Base-by-base conservation (phyloP, 768 basidiomycete species). In the Amanita pseudoporphyria region DNA sequence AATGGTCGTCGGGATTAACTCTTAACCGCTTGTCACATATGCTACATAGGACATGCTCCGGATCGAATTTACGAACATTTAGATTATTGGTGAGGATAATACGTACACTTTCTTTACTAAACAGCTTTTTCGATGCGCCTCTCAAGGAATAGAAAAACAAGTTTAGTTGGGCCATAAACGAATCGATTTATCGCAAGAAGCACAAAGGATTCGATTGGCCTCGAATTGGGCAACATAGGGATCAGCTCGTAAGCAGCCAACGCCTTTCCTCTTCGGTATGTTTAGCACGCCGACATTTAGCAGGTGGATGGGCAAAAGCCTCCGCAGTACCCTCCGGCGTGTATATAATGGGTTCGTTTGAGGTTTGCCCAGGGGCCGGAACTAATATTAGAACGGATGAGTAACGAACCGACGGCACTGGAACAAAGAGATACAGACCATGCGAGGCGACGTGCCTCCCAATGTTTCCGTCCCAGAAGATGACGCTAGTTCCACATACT, bases 111-210 rank as follows among this genome's bases (percentile, higher is more conserved):
- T 84, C 68, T 85, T 87, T 1, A 83, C 79, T 40, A 89, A 65
- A 64, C 86, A 88, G 60, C 83, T 85, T 68, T 87, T 88, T 37
- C 87, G 70, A 59, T 89, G 87, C 3, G 87, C 86, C 59, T 88
- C 85, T 87, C 87, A 89, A 0, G 26, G 26, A 7, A 28, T 28
- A 28, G 26, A 28, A 7, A 3, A 7, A 7, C 7, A 28, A 28
- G 26, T 3, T 7, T 3, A 28, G 7, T 28, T 28, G 7, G 7
- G 26, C 26, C 26, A 28, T 28, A 28, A 28, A 28, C 4, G 26
- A 28, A 7, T 28, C 26, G 4, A 89, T 61, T 87, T 88, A 63
- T 87, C 81, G 66, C 87, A 90, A 4, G 76, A 79, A 40, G 80
- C 82, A 63, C 87, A 88, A 9, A 87, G 71, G 30, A 88, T 84